phyloP scores from a whole-genome alignment of 192 early-diverging fungal species.

The Mortierella alpina region DNA sequence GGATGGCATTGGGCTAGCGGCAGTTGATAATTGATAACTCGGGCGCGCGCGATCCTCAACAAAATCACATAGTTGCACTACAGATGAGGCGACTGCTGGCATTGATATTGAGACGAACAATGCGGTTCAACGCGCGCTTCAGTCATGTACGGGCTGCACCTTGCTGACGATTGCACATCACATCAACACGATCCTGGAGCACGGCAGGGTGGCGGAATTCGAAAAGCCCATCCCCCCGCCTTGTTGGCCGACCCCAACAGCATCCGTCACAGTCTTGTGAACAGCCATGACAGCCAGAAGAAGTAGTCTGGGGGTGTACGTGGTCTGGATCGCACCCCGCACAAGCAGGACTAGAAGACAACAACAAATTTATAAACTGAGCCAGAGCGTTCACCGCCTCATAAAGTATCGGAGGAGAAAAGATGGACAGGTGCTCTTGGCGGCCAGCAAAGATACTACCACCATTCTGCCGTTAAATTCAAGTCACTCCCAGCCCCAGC shows the following conservation, averaged over 20 bases:
- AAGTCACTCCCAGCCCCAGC: no score
- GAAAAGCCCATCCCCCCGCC: slow-evolving; percentile 69
- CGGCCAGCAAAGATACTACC: no score
- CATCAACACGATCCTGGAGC: slow-evolving; percentile 72
- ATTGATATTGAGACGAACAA: slow-evolving; percentile 61
- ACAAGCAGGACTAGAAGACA: no score
- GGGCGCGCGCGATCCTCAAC: slow-evolving; percentile 74
- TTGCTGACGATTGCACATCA: slow-evolving; percentile 72
- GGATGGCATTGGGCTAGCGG: slow-evolving; percentile 82
- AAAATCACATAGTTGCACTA: slow-evolving; percentile 29
- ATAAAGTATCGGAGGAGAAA: no score
- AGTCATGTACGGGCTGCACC: slow-evolving; percentile 55
- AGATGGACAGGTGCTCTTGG: no score
- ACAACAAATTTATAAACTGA: no score
- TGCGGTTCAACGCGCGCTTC: slow-evolving; percentile 58
- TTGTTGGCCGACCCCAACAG: slow-evolving; percentile 63
- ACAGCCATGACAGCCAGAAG: no score
- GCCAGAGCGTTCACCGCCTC: no score
- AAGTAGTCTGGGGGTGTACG: no score
- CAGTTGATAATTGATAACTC: slow-evolving; percentile 71
- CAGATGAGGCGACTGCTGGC: slow-evolving; percentile 58
- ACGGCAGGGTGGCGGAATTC: slow-evolving; percentile 79
- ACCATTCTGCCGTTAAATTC: no score
- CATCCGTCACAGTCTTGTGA: slow-evolving; percentile 55
- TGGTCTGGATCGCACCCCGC: no score